phyloP scores from a whole-genome alignment of 768 basidiomycete genomes.

The Phylloporus sp. region DNA sequence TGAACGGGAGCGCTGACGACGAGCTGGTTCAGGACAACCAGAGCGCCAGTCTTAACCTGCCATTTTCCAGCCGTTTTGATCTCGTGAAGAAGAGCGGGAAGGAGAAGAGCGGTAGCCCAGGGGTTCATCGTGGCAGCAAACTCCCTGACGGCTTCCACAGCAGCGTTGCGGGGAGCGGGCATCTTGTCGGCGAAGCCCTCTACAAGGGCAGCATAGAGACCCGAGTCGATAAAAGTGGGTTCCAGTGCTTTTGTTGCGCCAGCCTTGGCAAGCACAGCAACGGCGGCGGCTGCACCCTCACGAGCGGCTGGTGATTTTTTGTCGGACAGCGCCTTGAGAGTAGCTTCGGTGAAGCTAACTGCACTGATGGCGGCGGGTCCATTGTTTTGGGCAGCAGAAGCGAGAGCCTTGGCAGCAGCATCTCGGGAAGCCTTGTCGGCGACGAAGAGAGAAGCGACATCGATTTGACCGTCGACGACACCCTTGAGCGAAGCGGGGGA shows the following conservation, averaged over 20 bases:
- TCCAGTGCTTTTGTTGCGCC: slow-evolving; percentile 82
- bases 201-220: slow-evolving; percentile 81
- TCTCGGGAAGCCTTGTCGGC: slow-evolving; percentile 82
- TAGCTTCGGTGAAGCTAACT: slow-evolving; percentile 66
- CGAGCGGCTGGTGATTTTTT: slow-evolving; percentile 93
- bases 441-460: slow-evolving; percentile 73
- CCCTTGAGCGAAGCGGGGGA: slow-evolving; percentile 73
- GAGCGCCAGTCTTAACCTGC: slow-evolving; percentile 91
- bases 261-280: slow-evolving; percentile 60
- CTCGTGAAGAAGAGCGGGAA: slow-evolving; percentile 86
- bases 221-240: slow-evolving; percentile 82
- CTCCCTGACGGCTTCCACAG: slow-evolving; percentile 76
- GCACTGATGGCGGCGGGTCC: slow-evolving; percentile 74
- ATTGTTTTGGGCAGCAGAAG: slow-evolving; percentile 74
- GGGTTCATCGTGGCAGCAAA: slow-evolving; percentile 80
- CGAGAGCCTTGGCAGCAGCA: slow-evolving; percentile 64
- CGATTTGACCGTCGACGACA: slow-evolving; percentile 59
- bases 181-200: slow-evolving; percentile 95
- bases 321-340: slow-evolving; percentile 83
- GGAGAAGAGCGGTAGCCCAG: slow-evolving; percentile 80
- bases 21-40: slow-evolving; percentile 81
- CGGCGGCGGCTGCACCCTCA: slow-evolving; percentile 78
- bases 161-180: slow-evolving; percentile 79
- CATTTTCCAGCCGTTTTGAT: slow-evolving; percentile 96
- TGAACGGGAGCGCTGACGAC: slow-evolving; percentile 78